Base-by-base conservation (phyloP, 805 yeast species). In the Nakazawaea wickerhamii region DNA sequence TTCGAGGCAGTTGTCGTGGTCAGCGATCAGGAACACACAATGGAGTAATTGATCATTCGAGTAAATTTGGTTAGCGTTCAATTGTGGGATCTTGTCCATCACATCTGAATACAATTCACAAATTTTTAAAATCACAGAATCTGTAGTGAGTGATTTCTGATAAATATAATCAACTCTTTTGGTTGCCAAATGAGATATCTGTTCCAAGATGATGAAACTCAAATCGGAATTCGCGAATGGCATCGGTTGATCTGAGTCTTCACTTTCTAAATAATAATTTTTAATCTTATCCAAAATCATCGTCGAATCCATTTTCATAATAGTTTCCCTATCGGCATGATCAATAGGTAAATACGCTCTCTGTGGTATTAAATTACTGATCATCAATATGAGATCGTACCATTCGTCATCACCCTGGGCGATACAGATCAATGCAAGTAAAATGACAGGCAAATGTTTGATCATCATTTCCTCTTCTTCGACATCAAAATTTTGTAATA, bases 381-480 rank as follows among this genome's bases (percentile, higher is more conserved):
- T 50, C 1, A 59, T 48, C 17, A 64, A 59, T 6, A 74, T 60
- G 4, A 80, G 54, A 0, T 54, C 49, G 17, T 71, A 53, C 67
- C 79, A 70, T 6, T 43, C 17, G 2, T 10, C 26, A n/a, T 18
- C 30, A 8, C 25, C 27, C 5, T 19, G 27, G 18, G 50, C 54
- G 17, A 57, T 53, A 3, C 67, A 44, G 18, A 83, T 54, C 2
- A 71, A 45, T 1, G 73, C 63, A 15, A 87, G 50, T 1, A 89
- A 56, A 0, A 84, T 70, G 33, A 87, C 60, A 0, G 98, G 97
- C 6, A 84, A 64, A 55, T 91, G 96, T 15, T 73, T 70, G 0
- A 77, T 65, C 6, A 82, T 61, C 84, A 88, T 87, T 48, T 89
- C 98, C 51, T 89, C 97, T 49, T 91, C 99, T 32, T 74, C 76